A percentile compares a stretch with the other conserved stretches of the same genome.
phyloP scores from a whole-genome alignment of 108 stramenopile genomes.

The Bacterosira constricta region DNA sequence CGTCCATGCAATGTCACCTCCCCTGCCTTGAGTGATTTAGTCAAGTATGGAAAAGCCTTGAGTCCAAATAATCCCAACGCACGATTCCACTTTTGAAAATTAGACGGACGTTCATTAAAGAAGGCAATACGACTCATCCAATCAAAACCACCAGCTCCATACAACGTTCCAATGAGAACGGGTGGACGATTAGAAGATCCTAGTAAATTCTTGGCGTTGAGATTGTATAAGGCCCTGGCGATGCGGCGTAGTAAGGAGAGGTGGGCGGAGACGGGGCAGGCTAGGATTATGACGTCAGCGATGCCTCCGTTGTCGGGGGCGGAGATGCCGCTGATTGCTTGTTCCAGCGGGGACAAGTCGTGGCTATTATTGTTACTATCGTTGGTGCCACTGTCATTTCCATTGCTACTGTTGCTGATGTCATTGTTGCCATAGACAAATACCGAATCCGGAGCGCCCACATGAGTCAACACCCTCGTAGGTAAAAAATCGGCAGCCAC shows the following conservation, averaged over 20 bases:
- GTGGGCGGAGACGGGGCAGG: constrained; percentile 54
- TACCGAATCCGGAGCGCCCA: constrained; percentile 45
- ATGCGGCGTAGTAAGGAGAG: constrained; percentile 43
- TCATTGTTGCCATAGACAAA: constrained; percentile 44
- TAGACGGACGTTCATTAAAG: constrained; percentile 26
- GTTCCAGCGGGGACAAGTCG: constrained; percentile 27
- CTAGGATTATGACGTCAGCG: constrained; percentile 43
- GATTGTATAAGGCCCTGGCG: constrained; percentile 45
- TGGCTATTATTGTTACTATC: too few relatives aligned
- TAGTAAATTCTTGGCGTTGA: constrained; percentile 30
- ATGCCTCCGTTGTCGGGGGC: constrained; percentile 47
- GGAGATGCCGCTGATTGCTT: constrained; percentile 39
- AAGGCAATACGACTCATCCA: constrained; percentile 55
- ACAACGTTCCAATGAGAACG: constrained; percentile 42
- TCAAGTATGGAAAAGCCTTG: constrained; percentile 56
- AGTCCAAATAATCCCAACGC: constrained; percentile 41
- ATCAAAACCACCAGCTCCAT: constrained; percentile 55
- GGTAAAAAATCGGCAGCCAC: constrained; percentile 47
- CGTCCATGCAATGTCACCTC: constrained; percentile 52
- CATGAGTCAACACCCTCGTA: constrained; percentile 35
- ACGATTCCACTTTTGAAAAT: constrained; percentile 42
- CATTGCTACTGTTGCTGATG: constrained; percentile 4
- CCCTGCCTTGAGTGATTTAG: constrained; percentile 45
- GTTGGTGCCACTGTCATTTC: too few relatives aligned
- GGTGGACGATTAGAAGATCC: constrained; percentile 29